phyloP scores from a whole-genome alignment of 1,139 yeast genomes.

The Blastobotrys aristatus region DNA sequence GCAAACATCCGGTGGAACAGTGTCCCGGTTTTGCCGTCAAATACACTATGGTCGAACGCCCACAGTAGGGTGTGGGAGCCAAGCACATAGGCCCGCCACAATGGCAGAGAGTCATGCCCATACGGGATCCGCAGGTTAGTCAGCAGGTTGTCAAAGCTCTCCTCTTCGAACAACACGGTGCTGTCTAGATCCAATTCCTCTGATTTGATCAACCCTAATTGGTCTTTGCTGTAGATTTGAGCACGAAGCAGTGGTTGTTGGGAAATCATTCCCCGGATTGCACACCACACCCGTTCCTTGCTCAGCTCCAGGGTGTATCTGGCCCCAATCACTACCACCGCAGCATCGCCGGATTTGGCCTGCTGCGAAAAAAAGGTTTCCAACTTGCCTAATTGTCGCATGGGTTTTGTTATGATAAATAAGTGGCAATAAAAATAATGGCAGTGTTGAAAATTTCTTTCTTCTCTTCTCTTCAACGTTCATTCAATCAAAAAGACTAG shows the following conservation, averaged over 20 bases:
- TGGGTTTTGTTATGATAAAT: too few species aligned
- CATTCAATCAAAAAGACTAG: too few species aligned
- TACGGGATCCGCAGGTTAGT: not conserved
- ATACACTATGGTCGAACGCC: slow-evolving; percentile 22
- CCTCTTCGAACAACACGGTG: not conserved
- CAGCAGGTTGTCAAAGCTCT: slow-evolving; percentile 5
- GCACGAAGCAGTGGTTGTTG: slow-evolving; percentile 5
- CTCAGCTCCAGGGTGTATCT: not conserved
- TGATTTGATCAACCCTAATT: not conserved
- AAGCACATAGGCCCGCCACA: slow-evolving; percentile 22
- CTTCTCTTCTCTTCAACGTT: too few species aligned
- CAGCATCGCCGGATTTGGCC: not conserved
- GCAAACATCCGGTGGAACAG: slow-evolving; percentile 19
- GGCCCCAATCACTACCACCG: not conserved
- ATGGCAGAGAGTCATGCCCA: slow-evolving; percentile 13
- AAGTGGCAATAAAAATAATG: too few species aligned
- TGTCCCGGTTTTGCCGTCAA: slow-evolving; percentile 24
- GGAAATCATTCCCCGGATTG: not conserved
- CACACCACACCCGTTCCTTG: not conserved
- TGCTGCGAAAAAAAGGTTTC: not conserved
- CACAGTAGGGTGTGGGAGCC: slow-evolving; percentile 17
- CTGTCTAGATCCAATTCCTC: not conserved
- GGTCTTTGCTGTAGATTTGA: not conserved
- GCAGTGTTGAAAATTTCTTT: too few species aligned
- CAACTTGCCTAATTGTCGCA: not conserved